Evolutionary conservation across 108 stramenopile species (phyloP), one percentile per base, ranked within the genome.

Genomic region (Cyclostephanos invisitatus): DNA sequence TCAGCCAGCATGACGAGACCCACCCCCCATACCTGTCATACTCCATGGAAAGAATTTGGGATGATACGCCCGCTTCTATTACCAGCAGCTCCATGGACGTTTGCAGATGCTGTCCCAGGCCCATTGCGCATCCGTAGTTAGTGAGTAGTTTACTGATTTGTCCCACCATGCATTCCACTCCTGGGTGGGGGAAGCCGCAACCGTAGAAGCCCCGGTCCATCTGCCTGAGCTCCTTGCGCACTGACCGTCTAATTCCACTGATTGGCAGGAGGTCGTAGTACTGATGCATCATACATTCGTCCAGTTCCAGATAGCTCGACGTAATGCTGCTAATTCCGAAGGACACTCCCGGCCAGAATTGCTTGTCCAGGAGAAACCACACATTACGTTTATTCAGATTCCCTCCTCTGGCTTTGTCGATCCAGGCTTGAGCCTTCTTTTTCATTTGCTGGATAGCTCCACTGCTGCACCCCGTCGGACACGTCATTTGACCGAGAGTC

Each of bases 341-440:
- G 2, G 46, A 55, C 6, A 76, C 40, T 15, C 29, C 28, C 17
- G 60, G 60, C 67, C 75, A 75, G 20, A 75, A 40, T 42, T 68
- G 67, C 2, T 24, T 7, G 20, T 58, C 58, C 32, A 57, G 10
- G 9, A 42, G 29, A 44, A 64, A 64, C 47, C 61, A 62, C 2
- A 65, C 24, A n/a, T 42, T n/a, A 1, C 64, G 28, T 15, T 59
- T 27, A 9, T 22, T 24, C 36, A 75, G 47, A 1, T 62, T 20
- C 0, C 67, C 56, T 1, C 32, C 53, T 25, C 46, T 46, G 10
- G 49, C 62, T n/a, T 62, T 42, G 3, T 68, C 27, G 2, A 75
- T 49, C 61, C 75, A 75, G 7, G 24, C 67, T 0, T 14, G 15
- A 0, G 50, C 67, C 21, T 75, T 68, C 38, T 68, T 36, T 22